Percentiles rank a stretch among this genome's conserved stretches.
Evolutionary conservation across 192 early-diverging fungal species (phyloP).

Genomic region (Anaeromyces robustus): DNA sequence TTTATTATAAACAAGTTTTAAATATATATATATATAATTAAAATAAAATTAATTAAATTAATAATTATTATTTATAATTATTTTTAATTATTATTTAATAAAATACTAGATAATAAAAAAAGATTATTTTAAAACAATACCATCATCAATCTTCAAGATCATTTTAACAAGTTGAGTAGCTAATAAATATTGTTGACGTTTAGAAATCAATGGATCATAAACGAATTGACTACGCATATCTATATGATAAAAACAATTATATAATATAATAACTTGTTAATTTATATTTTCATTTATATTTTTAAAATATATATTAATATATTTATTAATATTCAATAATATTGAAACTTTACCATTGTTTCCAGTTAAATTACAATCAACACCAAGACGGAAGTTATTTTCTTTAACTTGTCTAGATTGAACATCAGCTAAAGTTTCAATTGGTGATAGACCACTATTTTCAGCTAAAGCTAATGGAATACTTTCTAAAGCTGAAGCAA

Average conservation of each 20-base stretch:
- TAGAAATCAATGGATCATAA: slow-evolving; percentile 97
- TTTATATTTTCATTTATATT: background rate
- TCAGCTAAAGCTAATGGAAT: slow-evolving; percentile 85
- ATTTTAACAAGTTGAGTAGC: slow-evolving; percentile 99
- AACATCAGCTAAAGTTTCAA: slow-evolving; percentile 88
- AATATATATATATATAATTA: background rate
- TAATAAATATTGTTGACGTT: slow-evolving; percentile 93
- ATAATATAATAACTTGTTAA: too few relatives aligned
- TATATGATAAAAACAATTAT: too few relatives aligned
- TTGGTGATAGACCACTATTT: slow-evolving; percentile 92
- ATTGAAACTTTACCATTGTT: slow-evolving; percentile 66
- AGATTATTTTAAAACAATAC: background rate
- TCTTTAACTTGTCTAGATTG: slow-evolving; percentile 86
- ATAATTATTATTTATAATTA: background rate
- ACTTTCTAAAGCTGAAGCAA: slow-evolving; percentile 88
- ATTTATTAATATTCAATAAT: too few relatives aligned
- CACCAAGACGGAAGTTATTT: slow-evolving; percentile 72
- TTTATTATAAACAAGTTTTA: background rate
- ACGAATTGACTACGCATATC: slow-evolving; percentile 97
- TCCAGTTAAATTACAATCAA: slow-evolving; percentile 88
- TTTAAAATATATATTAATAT: background rate
- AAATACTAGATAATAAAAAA: background rate
- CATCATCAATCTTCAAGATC: slow-evolving; percentile 94
- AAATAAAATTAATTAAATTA: background rate
- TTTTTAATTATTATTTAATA: background rate